Evolutionary conservation across 2,329 filamentous ascomycete genomes (phyloP), one percentile per base, ranked within the genome.

Genomic region (Eutypella sp.): DNA sequence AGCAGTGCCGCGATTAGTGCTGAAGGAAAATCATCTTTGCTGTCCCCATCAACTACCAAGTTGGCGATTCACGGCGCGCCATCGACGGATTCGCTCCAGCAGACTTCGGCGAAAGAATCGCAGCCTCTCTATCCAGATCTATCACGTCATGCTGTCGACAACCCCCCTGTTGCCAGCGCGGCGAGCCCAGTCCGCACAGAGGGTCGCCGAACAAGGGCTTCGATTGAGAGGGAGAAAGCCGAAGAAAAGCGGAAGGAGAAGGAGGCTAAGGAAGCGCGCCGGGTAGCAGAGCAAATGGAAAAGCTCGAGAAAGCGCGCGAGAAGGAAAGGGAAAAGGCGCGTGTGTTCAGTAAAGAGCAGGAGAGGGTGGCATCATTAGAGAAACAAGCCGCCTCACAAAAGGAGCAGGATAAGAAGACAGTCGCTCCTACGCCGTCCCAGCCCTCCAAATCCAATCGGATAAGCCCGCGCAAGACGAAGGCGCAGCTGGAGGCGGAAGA

Each of bases 241-340:
- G 77, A 84, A 52, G 79, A 84, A 55, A 86, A 82, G 58, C 78
- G 81, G 29, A 79, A 75, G 33, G 79, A 86, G 46, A 75, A 72
- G 51, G 74, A 78, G 37, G 64, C 68, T 6, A 85, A 81, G 59
- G 82, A 87, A 52, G 74, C 80, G 38, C 77, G 79, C 53, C 75
- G 75, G 20, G 71, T 79, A 54, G 77, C 75, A 15, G 81, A 83
- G 42, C 78, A 82, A 55, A 73, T 78, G 59, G 71, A 71, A 19
- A 84, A 81, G 58, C 69, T 87, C 3, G 82, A 86, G 52, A 86
- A 83, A 57, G 80, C 77, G 37, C 79, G 85, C 8, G 79, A 83
- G 55, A 84, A 85, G 64, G 84, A 89, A 59, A 75, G 84, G 5
- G 79, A 85, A 54, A 87, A 86, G 60, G 85, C 80, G 6, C 71